Evolutionary conservation across 1,284 basidiomycete species (phyloP), one percentile per base, ranked within the genome.

Genomic region (Fomitopsis palustris): DNA sequence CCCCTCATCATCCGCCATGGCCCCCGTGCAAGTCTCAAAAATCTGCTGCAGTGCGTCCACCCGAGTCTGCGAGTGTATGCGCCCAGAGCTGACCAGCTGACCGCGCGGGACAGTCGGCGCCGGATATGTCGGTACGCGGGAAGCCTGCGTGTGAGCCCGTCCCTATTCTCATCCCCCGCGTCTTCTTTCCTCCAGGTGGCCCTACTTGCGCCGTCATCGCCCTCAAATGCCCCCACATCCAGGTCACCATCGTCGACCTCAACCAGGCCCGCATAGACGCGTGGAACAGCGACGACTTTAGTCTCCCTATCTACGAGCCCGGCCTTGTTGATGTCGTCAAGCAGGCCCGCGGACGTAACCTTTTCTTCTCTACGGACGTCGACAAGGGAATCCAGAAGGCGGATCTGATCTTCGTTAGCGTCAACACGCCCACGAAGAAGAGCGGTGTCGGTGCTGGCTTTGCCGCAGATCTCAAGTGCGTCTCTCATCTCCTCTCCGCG

Each of bases 351-450:
- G 96, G 94, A 43, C 87, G 88, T 75, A 99, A 99, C 79, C 86
- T 99, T 64, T 98, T 98, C 81, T 99, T 99, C 83, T 92, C 91
- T 29, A 96, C 95, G 55, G 90, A 98, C 67, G 92, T 99, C 67
- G 95, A 98, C 78, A 88, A 88, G 72, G 93, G 82, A 59, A 98
- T 99, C 74, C 83, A 80, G 65, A 95, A 96, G 75, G 96, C 96
- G 39, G 95, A 99, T 67, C 82, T 93, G 61, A 92, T 93, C 73
- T 93, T 93, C 71, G 91, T 93, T 70, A 90, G 86, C 61, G 92
- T 96, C 70, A 98, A 98, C 81, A 99, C 97, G 33, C 96, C 97
- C 51, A 99, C 97, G 62, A 99, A 99, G 84, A 98, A 96, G 83
- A 86, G 84, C 51, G 97, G 96, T 77, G 90, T 99, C 59, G 97